Percentiles rank a stretch among this genome's conserved stretches.
phyloP scores from a whole-genome alignment of 805 yeast genomes.

The Kuraishia piskuri region DNA sequence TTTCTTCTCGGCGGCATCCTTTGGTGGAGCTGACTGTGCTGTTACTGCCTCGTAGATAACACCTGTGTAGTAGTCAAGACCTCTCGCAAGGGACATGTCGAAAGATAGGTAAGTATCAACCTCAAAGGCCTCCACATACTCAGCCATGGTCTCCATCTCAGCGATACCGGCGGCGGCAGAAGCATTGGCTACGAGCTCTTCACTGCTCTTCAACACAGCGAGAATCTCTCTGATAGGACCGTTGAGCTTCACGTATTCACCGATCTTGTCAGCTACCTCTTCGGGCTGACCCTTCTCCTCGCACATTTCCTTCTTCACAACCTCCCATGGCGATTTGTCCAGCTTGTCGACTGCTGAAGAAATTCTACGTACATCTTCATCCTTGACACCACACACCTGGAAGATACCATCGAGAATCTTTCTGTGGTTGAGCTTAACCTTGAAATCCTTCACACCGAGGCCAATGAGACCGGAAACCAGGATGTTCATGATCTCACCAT shows the following conservation, averaged over 20 bases:
- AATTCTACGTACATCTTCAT: conserved; percentile 87
- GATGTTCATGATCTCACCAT: conserved; percentile 78
- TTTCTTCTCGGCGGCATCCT: conserved; percentile 62
- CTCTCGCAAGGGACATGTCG: conserved; percentile 94
- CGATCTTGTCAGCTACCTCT: conserved; percentile 89
- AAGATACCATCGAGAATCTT: conserved; percentile 94
- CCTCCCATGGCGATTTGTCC: conserved; percentile 95
- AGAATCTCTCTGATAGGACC: conserved; percentile 68
- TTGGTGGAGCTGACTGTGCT: conserved; percentile 92
- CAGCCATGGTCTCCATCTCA: conserved; percentile 70
- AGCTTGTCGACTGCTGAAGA: conserved; percentile 95
- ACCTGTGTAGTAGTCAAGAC: conserved; percentile 96
- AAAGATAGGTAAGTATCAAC: conserved; percentile 63
- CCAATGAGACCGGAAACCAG: conserved; percentile 77
- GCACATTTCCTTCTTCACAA: conserved; percentile 83
- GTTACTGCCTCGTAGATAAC: conserved; percentile 96
- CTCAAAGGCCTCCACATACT: conserved; percentile 78
- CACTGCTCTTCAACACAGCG: conserved; percentile 45
- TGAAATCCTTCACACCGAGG: conserved; percentile 83
- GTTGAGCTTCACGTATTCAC: conserved; percentile 78
- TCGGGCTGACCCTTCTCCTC: conserved; percentile 86
- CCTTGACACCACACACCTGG: conserved; percentile 89
- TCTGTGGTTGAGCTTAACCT: conserved; percentile 89
- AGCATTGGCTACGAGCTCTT: conserved; percentile 50
- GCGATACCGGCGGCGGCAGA: conserved; percentile 73